phyloP scores from a whole-genome alignment of 2,329 filamentous ascomycete species.

The Aureobasidium sp. region DNA sequence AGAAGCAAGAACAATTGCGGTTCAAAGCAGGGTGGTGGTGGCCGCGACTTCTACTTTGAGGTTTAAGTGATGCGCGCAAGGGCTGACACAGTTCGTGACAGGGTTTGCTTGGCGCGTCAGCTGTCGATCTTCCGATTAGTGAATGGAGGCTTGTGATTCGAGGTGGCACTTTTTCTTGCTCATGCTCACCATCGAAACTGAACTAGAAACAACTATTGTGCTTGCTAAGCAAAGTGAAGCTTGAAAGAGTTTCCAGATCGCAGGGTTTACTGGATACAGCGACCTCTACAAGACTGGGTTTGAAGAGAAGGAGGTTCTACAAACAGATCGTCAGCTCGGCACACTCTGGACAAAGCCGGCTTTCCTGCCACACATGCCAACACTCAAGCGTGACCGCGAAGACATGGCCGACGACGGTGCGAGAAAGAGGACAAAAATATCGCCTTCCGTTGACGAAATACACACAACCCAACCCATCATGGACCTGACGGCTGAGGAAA shows the following conservation, averaged over 20 bases:
- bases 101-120: background rate
- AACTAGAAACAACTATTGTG: background rate
- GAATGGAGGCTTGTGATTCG: background rate
- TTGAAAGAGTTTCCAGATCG: background rate
- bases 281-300: background rate
- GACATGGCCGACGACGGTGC: conserved; percentile 4
- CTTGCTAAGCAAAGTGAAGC: background rate
- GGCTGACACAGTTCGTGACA: background rate
- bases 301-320: background rate
- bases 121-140: background rate
- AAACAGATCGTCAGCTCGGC: background rate
- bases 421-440: background rate
- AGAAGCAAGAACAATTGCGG: too few species aligned
- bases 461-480: background rate
- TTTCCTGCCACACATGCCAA: conserved; percentile 12
- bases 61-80: background rate
- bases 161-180: background rate
- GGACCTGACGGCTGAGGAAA: background rate
- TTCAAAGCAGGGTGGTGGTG: background rate
- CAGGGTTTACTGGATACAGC: background rate
- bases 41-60: background rate
- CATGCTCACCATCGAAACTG: background rate
- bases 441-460: background rate
- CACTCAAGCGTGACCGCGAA: conserved; percentile 3
- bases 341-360: background rate